Base-by-base conservation (phyloP, 1,284 basidiomycete genomes). In the Ganoderma resinaceum region DNA sequence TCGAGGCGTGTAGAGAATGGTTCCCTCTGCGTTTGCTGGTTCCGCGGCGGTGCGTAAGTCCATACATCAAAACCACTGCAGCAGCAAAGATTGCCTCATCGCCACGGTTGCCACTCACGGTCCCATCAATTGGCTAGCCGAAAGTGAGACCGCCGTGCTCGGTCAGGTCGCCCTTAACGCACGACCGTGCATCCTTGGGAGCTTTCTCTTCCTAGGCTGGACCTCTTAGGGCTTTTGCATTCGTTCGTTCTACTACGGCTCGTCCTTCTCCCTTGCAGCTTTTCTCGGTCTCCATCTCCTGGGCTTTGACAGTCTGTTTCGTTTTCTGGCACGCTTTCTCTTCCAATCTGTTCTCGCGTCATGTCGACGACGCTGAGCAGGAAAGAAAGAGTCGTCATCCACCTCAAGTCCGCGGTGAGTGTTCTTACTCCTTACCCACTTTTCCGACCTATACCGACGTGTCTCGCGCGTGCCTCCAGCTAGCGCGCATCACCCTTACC, bases 401-500 rank as follows among this genome's bases (percentile, higher is more conserved):
- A 58, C 2, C 55, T 67, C 49, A 69, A 71, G 66, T 67, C 72
- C 11, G 68, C 67, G 61, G 72, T 73, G 53, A 69, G 72, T 65
- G 26, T 23, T 12, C 59, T 1, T 38, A 16, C 33, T 33, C 3
- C 18, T 8, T 20, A 14, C 23, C 2, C 16, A n/a, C 26, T 29
- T 11, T 29, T n/a, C 11, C 7, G n/a, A 11, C 23, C 9, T 12
- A 23, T 49, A 49, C 46, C 46, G 46, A 49, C 23, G 23, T 11
- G n/a, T 52, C 5, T 26, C 23, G 33, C 46, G 38, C 33, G 26
- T 43, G 29, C 16, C 29, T 26, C 5, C 60, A 82, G 81, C 78
- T 79, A 68, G 65, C 78, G 40, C 77, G 79, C 33, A 76, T 82
- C 49, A 79, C 78, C 0, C 72, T 80, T 23, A 80, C 79, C 26